Percentiles rank a stretch among this genome's conserved stretches.
Evolutionary conservation across 75 land plant genomes (phyloP).

Genomic region (Cunninghamia lanceolata): DNA sequence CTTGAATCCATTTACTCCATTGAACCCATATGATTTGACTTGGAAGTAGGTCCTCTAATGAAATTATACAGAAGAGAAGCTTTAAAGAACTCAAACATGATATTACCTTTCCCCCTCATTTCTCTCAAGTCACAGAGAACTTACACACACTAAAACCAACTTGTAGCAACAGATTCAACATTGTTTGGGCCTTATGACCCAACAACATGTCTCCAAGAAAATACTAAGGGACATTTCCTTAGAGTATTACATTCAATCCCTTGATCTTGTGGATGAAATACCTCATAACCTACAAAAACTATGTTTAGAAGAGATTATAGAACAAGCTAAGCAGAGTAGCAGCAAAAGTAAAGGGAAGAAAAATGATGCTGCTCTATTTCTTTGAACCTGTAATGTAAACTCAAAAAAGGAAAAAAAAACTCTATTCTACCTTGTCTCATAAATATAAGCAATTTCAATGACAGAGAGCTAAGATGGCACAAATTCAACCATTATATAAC

Average conservation of each 20-base stretch:
- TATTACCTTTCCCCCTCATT: background rate
- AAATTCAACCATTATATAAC: too few species aligned
- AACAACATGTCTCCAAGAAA: too few species aligned
- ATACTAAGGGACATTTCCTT: too few species aligned
- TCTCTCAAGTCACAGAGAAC: background rate
- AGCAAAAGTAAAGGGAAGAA: background rate
- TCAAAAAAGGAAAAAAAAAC: too few species aligned
- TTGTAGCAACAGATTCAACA: background rate
- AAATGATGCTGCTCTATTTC: too few species aligned
- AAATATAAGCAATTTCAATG: too few species aligned
- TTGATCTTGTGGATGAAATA: background rate
- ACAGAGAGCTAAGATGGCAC: too few species aligned
- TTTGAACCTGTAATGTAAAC: too few species aligned
- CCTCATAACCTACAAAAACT: background rate
- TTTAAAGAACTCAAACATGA: background rate
- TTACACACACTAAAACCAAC: background rate
- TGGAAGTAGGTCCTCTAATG: background rate
- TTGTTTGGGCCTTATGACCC: background rate
- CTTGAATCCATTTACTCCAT: slow-evolving; percentile 2
- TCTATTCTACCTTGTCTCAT: too few species aligned
- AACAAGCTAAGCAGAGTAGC: background rate
- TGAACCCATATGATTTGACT: slow-evolving; percentile 14
- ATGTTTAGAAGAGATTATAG: too few species aligned
- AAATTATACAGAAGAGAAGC: background rate
- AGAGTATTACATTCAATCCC: background rate